phyloP scores from a whole-genome alignment of 2,329 filamentous ascomycete species.

The Capronia americana region DNA sequence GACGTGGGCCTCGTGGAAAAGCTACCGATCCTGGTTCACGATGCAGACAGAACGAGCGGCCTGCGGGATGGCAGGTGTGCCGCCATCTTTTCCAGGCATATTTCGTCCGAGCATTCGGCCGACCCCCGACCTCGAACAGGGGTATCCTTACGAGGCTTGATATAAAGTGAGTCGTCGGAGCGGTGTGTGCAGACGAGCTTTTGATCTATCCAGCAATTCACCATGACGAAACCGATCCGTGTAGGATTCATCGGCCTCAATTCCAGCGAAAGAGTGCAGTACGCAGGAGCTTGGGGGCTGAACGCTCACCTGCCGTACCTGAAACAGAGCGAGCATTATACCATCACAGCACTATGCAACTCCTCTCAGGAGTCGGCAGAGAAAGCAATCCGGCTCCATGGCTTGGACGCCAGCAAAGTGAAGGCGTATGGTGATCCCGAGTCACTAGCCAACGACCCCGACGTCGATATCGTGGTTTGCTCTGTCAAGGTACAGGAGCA shows the following conservation, averaged over 20 bases:
- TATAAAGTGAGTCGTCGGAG: not conserved
- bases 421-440: conserved; percentile 51
- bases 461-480: conserved; percentile 62
- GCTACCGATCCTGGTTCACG: no score
- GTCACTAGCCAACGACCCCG: conserved; percentile 53
- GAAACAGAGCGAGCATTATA: conserved; percentile 11
- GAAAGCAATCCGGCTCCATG: conserved; percentile 51
- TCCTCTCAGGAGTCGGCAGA: conserved; percentile 53
- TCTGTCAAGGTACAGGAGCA: conserved; percentile 62
- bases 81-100: not conserved
- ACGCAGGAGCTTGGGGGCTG: conserved; percentile 7
- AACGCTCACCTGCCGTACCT: conserved; percentile 21
- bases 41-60: no score
- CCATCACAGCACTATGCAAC: conserved; percentile 45
- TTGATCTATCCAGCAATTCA: not conserved
- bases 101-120: conserved; percentile 6
- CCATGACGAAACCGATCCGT: conserved; percentile 18
- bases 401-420: conserved; percentile 49
- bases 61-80: no score
- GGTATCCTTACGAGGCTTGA: not conserved
- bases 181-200: not conserved
- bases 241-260: conserved; percentile 17
- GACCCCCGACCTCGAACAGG: not conserved
- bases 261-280: not conserved
- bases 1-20: no score